These are phyloP conservation scores for Candida coleopterorum DNA, from an alignment of 805 yeast genomes.

Conservation along the genomic window DNA sequence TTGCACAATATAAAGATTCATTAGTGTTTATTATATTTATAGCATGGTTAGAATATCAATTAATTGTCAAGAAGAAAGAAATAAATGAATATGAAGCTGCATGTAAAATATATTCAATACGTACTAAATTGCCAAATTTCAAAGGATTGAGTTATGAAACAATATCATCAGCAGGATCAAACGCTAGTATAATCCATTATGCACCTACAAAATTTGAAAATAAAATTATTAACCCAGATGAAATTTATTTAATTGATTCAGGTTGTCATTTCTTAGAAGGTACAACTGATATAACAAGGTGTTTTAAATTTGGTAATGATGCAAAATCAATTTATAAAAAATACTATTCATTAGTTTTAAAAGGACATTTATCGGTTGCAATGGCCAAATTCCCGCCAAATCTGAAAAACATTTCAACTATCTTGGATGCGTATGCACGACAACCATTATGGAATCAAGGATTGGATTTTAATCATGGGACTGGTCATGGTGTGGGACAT, in stretches of 20 bases:
- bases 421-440: slow-evolving; percentile 78
- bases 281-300: slow-evolving; percentile 93
- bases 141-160: slow-evolving; percentile 72
- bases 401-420: slow-evolving; percentile 66
- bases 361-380: slow-evolving; percentile 88
- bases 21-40: slow-evolving; percentile 67
- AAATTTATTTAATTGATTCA: slow-evolving; percentile 76
- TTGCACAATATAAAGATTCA: slow-evolving; percentile 83
- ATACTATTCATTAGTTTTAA: slow-evolving; percentile 79
- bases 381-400: slow-evolving; percentile 65
- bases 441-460: slow-evolving; percentile 80
- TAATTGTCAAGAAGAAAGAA: slow-evolving; percentile 33
- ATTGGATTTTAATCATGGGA: slow-evolving; percentile 86
- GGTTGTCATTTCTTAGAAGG: slow-evolving; percentile 94
- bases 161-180: slow-evolving; percentile 71
- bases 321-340: slow-evolving; percentile 53
- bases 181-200: slow-evolving; percentile 73
- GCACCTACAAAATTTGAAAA: slow-evolving; percentile 59
- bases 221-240: slow-evolving; percentile 57
- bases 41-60: slow-evolving; percentile 72
- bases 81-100: slow-evolving; percentile 67
- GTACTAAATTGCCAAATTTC: slow-evolving; percentile 51
- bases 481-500: slow-evolving; percentile 97
- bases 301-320: slow-evolving; percentile 56
- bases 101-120: slow-evolving; percentile 49